Conservation (phyloP, 2,329 filamentous ascomycete species). For the Aspergillus sp. region DNA sequence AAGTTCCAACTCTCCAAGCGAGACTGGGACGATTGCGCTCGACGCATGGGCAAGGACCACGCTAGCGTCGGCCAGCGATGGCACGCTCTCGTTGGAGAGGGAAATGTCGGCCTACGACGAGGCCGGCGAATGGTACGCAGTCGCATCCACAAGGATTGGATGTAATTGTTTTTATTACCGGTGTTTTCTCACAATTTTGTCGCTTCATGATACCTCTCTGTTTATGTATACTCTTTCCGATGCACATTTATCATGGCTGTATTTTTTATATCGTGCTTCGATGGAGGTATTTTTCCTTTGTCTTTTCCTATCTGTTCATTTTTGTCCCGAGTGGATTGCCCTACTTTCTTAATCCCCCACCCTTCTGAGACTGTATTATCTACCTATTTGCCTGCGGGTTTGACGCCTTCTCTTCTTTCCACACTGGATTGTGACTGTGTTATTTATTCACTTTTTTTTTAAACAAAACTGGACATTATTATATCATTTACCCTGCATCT, state of each 20-base stretch:
- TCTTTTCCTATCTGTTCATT: not conserved
- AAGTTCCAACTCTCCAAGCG: conserved; percentile 44
- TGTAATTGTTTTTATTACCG: conserved; percentile 6
- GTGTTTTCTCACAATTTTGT: not conserved
- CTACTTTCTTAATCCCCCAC: not conserved
- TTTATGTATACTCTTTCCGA: not conserved
- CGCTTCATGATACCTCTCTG: not conserved
- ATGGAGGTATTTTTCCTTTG: not conserved
- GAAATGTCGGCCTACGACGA: conserved; percentile 43
- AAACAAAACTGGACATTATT: not conserved
- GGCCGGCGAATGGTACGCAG: conserved; percentile 28
- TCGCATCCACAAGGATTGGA: conserved; percentile 28
- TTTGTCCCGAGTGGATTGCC: not conserved
- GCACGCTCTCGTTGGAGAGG: conserved; percentile 43
- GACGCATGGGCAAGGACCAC: conserved; percentile 41
- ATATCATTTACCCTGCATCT: not conserved
- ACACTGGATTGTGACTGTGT: conserved; percentile 1
- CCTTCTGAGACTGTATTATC: not conserved
- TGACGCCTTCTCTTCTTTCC: not conserved
- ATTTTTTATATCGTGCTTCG: not conserved
- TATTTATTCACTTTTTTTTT: not conserved
- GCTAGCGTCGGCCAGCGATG: conserved; percentile 44
- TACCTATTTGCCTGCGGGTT: not conserved
- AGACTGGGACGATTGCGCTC: conserved; percentile 49
- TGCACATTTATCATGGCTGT: not conserved